These are phyloP conservation scores for Cladosporium sp. DNA, from an alignment of 2,329 filamentous ascomycete genomes.

Conservation along the genomic window DNA sequence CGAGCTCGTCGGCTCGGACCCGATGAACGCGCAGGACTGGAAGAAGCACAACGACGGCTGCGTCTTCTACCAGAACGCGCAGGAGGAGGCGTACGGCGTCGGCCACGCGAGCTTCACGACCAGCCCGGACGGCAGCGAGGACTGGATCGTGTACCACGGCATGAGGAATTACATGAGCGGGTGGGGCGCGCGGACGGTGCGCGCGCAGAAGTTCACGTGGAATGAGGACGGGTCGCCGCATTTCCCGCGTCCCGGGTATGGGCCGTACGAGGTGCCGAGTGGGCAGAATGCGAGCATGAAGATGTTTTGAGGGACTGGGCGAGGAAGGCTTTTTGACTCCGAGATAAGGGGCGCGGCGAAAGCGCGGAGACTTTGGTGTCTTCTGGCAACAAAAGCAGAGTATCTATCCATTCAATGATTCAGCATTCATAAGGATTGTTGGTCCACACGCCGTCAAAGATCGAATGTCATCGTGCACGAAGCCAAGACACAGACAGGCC, in stretches of 20 bases:
- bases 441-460: no score
- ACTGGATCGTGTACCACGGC: constrained; percentile 50
- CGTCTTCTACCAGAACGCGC: constrained; percentile 46
- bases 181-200: constrained; percentile 43
- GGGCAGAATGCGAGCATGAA: constrained; percentile 40
- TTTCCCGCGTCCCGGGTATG: constrained; percentile 45
- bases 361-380: no score
- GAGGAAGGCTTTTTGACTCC: not conserved
- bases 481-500: no score
- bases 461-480: no score
- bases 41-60: constrained; percentile 41
- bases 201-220: constrained; percentile 45
- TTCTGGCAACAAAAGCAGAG: no score
- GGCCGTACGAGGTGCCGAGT: constrained; percentile 38
- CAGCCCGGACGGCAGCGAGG: constrained; percentile 41
- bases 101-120: constrained; percentile 47
- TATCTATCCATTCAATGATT: no score
- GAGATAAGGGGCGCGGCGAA: not conserved
- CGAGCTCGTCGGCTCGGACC: constrained; percentile 44
- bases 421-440: no score
- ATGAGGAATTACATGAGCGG: constrained; percentile 44
- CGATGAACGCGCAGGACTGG: constrained; percentile 46
- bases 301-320: constrained; percentile 6
- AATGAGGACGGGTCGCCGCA: constrained; percentile 41
- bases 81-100: constrained; percentile 41